These are phyloP conservation scores for Marchantia polymorpha DNA, from an alignment of 225 moss, liverwort and hornwort species.

Conservation along the genomic window DNA sequence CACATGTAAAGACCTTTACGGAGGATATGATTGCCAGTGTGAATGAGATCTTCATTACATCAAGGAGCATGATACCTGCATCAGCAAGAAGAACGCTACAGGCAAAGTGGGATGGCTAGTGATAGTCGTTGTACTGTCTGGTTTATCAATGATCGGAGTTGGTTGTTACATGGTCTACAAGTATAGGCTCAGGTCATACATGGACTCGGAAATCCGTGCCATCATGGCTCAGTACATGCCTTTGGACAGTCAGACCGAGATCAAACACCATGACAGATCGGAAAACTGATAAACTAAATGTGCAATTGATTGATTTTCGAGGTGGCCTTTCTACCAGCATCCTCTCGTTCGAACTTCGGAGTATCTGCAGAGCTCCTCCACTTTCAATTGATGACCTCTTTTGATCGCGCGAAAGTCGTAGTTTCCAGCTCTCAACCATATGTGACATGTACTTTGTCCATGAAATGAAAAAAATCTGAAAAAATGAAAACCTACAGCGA, in stretches of 20 bases:
- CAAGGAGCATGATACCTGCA: conserved; percentile 83
- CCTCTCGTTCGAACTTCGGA: conserved; percentile 4
- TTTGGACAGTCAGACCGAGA: conserved; percentile 59
- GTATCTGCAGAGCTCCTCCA: conserved; percentile 1
- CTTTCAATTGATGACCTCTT: not conserved
- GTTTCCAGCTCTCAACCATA: conserved; percentile 14
- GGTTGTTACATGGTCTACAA: conserved; percentile 75
- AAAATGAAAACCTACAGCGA: not conserved
- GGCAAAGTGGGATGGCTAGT: conserved; percentile 62
- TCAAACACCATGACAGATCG: conserved; percentile 30
- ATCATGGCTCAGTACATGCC: conserved; percentile 94
- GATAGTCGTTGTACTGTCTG: conserved; percentile 47
- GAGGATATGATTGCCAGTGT: conserved; percentile 70
- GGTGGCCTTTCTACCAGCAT: not conserved
- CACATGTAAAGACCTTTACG: conserved; percentile 60
- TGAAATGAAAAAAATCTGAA: conserved; percentile 13
- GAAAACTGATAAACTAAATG: conserved; percentile 20
- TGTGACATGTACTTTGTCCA: conserved; percentile 19
- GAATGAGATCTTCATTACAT: conserved; percentile 71
- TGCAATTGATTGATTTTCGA: not conserved
- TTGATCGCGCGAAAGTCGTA: conserved; percentile 10
- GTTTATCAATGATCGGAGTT: conserved; percentile 40
- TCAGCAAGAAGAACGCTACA: conserved; percentile 59
- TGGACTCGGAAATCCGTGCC: conserved; percentile 89
- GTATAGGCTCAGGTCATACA: conserved; percentile 82